Percentiles rank a stretch among this genome's conserved stretches.
Evolutionary conservation across 2,329 filamentous ascomycete species (phyloP).

Genomic region (Cordyceps cicadae): DNA sequence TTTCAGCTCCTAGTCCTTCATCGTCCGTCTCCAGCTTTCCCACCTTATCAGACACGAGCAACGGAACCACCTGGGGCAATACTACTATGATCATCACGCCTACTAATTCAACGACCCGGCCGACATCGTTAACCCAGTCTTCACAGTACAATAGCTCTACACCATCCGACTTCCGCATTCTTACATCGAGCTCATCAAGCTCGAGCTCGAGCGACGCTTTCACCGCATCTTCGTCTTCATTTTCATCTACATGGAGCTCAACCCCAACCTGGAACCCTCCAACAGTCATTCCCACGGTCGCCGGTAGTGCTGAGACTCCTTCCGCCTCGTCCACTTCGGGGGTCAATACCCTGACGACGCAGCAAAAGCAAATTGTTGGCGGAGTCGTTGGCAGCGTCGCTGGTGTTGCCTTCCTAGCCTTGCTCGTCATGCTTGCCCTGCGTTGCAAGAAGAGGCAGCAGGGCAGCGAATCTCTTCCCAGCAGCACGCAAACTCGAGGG

Average conservation of each 20-base stretch:
- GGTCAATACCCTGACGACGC: slow-evolving; percentile 20
- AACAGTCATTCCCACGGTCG: slow-evolving; percentile 16
- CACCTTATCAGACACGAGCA: slow-evolving; percentile 7
- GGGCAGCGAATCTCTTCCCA: slow-evolving; percentile 17
- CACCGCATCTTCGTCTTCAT: not conserved
- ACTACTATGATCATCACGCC: not conserved
- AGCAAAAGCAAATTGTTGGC: slow-evolving; percentile 40
- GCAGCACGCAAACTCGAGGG: slow-evolving; percentile 20
- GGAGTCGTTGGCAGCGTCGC: slow-evolving; percentile 51
- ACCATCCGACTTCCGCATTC: not conserved
- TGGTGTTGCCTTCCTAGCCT: slow-evolving; percentile 47
- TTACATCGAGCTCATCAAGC: not conserved
- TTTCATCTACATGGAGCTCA: slow-evolving; percentile 1
- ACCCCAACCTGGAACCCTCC: slow-evolving; percentile 12
- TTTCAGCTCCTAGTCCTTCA: not conserved
- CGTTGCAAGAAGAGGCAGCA: slow-evolving; percentile 47
- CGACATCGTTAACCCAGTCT: not conserved
- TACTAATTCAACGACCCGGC: not conserved
- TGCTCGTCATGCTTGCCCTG: slow-evolving; percentile 46
- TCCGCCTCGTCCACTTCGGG: slow-evolving; percentile 11
- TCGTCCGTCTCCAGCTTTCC: slow-evolving; percentile 1
- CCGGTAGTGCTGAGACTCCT: slow-evolving; percentile 15
- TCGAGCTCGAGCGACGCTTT: not conserved
- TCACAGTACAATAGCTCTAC: not conserved
- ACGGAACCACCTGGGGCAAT: slow-evolving; percentile 9